Base-by-base conservation (phyloP, 768 basidiomycete species). In the Trametes sanguinea region DNA sequence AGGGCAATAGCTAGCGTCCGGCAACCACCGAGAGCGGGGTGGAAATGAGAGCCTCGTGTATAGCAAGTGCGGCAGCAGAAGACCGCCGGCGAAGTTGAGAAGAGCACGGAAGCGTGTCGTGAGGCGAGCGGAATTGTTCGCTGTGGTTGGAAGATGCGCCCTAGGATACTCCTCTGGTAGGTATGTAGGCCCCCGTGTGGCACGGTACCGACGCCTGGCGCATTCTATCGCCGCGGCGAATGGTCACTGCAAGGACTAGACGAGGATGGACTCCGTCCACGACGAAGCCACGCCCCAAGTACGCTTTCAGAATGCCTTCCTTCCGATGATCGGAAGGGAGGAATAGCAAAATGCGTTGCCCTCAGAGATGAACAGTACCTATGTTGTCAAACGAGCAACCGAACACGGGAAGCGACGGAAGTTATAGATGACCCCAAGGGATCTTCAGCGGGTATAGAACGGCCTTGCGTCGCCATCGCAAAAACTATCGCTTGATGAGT, bases 1-100 rank as follows among this genome's bases (percentile, higher is more conserved):
- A 11, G 53, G 17, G 54, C 46, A 48, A 37, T 48, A 50, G 35
- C 56, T n/a, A 42, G 56, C 33, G 37, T 47, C 45, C 55, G 56
- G 56, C 56, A 50, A 50, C 46, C 27, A n/a, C 47, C 47, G 56
- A 22, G 56, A 22, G 16, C 8, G 16, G 17, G 9, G n/a, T 16
- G 54, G 44, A 50, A 14, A 57, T 57, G 56, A 57, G 29, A 50
- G 46, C 56, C 56, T 57, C 56, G 47, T 57, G 56, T 11, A 46
- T 55, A 55, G 54, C 54, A 45, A 45, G 54, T 22, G 14, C 56
- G 35, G 10, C 37, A 50, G 9, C 22, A 50, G 56, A 37, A 57
- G 56, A 47, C 46, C 56, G 56, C 47, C 56, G 56, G 56, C 27
- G 56, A 57, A 57, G 47, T 11, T 33, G 35, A 11, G 56, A 57